Conservation (phyloP, 345 rosid species). For the Cochlearia excelsa region DNA sequence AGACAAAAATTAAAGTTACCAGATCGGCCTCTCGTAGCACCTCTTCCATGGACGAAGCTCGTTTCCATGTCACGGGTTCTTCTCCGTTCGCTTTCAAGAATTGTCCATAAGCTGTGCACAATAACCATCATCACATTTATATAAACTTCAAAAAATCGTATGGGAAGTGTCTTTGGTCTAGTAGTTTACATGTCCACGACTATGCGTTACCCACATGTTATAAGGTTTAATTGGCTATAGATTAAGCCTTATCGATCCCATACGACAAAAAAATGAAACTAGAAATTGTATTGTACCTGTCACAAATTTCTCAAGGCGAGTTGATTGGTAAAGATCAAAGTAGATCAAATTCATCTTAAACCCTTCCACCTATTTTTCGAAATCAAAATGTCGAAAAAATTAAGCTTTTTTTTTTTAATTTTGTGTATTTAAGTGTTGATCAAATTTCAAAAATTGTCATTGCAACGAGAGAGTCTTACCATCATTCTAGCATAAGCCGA, state of each 20-base stretch:
- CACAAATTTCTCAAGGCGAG: conserved; percentile 91
- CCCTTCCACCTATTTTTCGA: conserved; percentile 41
- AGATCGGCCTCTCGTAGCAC: conserved; percentile 87
- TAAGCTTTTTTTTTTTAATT: conserved; percentile 35
- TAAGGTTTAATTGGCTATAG: no score
- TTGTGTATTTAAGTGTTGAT: not conserved
- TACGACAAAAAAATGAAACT: no score
- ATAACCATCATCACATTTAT: conserved; percentile 5
- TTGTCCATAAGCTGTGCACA: conserved; percentile 62
- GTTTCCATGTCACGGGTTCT: conserved; percentile 82
- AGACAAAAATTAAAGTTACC: conserved; percentile 33
- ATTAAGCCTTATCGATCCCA: no score
- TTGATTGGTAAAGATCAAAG: conserved; percentile 87
- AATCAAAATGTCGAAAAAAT: not conserved
- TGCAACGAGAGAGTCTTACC: conserved; percentile 41
- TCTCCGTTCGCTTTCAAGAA: conserved; percentile 86
- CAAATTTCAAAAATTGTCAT: not conserved
- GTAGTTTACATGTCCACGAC: no score
- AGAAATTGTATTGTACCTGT: conserved; percentile 45
- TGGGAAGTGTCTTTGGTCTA: no score
- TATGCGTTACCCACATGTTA: no score
- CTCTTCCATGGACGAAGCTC: conserved; percentile 87
- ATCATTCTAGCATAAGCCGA: conserved; percentile 98
- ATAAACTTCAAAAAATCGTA: not conserved
- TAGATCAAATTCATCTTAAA: conserved; percentile 88